These are phyloP conservation scores for Clonostachys chloroleuca DNA, from an alignment of 2,329 filamentous ascomycete genomes.

Conservation along the genomic window DNA sequence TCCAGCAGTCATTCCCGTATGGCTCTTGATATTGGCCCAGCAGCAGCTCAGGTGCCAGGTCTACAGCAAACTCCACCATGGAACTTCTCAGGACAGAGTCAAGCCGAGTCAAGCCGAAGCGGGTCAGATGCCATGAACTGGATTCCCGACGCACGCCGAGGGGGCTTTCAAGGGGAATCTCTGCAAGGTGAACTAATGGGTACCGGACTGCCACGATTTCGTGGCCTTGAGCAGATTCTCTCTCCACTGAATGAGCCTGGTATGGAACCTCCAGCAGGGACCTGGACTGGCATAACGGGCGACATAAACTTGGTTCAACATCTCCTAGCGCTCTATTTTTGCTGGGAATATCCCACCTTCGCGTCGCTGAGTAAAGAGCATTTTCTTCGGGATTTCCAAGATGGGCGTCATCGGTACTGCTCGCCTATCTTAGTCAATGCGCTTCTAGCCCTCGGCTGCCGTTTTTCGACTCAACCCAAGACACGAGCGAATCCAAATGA, in stretches of 20 bases:
- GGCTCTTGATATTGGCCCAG: constrained; percentile 18
- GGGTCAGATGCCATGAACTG: constrained; percentile 43
- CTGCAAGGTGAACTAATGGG: constrained; percentile 24
- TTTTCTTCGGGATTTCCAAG: constrained; percentile 61
- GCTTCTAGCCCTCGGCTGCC: constrained; percentile 61
- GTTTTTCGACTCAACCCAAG: constrained; percentile 61
- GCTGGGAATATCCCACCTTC: constrained; percentile 74
- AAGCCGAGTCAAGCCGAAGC: constrained; percentile 38
- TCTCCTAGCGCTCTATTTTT: constrained; percentile 64
- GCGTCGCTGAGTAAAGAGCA: constrained; percentile 68
- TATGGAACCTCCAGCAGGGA: constrained; percentile 31
- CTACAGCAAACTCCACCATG: constrained; percentile 32
- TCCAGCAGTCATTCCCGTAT: constrained; percentile 14
- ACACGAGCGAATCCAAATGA: constrained; percentile 60
- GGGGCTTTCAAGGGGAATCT: constrained; percentile 46
- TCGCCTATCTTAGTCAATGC: constrained; percentile 64
- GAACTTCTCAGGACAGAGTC: constrained; percentile 41
- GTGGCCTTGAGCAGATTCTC: constrained; percentile 41
- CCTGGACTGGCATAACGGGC: constrained; percentile 58
- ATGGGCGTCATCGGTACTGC: constrained; percentile 60
- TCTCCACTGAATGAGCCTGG: constrained; percentile 38
- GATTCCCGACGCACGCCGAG: constrained; percentile 32
- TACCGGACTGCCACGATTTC: constrained; percentile 25
- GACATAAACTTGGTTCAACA: constrained; percentile 58
- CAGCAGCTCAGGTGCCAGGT: constrained; percentile 8